Conservation (phyloP, 805 yeast species). For the Lipomyces sp. region DNA sequence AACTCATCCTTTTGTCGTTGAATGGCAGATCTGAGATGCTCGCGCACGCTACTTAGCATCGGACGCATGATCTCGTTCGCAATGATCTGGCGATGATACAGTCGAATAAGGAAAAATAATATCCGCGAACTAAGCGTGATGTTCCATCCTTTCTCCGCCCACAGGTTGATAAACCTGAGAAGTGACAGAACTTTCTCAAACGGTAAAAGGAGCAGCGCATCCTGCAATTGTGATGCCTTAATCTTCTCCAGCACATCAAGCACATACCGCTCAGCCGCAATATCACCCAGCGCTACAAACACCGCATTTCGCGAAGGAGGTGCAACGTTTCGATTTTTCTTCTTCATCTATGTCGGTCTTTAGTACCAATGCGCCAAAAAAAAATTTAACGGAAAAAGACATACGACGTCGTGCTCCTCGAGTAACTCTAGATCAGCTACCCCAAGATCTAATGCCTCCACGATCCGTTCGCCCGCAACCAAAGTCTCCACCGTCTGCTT, state of each 20-base stretch:
- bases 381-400: background rate
- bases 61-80: constrained; percentile 55
- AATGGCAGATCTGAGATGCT: constrained; percentile 63
- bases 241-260: constrained; percentile 71
- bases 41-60: constrained; percentile 67
- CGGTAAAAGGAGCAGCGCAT: constrained; percentile 88
- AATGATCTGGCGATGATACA: constrained; percentile 79
- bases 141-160: constrained; percentile 61
- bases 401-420: constrained; percentile 52
- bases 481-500: constrained; percentile 88
- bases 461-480: constrained; percentile 89
- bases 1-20: constrained; percentile 59
- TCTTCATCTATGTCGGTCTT: constrained; percentile 47
- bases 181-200: constrained; percentile 78
- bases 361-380: background rate
- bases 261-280: constrained; percentile 78
- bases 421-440: constrained; percentile 65
- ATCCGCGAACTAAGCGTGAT: constrained; percentile 73
- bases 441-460: constrained; percentile 91
- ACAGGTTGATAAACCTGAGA: constrained; percentile 71
- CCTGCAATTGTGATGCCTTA: constrained; percentile 85
- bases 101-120: constrained; percentile 71
- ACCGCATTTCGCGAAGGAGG: constrained; percentile 72
- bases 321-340: constrained; percentile 52
- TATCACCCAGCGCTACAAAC: constrained; percentile 65